phyloP scores from a whole-genome alignment of 2,329 filamentous ascomycete species.

The Paracoccidioides brasiliensis region DNA sequence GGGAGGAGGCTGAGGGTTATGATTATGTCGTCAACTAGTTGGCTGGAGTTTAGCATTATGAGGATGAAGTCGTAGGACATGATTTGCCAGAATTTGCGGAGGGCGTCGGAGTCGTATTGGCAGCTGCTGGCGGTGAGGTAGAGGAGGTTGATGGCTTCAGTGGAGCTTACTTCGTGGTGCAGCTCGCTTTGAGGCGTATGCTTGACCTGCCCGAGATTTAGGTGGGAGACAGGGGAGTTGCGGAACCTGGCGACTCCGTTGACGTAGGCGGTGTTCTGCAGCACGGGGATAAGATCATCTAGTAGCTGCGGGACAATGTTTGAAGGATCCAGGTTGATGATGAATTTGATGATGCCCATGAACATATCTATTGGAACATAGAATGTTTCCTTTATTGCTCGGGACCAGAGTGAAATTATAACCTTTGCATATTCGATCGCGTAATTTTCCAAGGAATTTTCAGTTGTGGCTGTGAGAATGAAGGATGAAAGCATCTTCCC shows the following conservation, averaged over 20 bases:
- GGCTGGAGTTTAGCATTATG: conserved; percentile 45
- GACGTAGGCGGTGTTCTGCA: conserved; percentile 38
- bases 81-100: conserved; percentile 41
- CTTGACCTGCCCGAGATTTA: conserved; percentile 26
- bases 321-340: conserved; percentile 28
- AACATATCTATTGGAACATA: conserved; percentile 32
- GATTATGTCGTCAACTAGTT: conserved; percentile 43
- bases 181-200: conserved; percentile 31
- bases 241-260: conserved; percentile 41
- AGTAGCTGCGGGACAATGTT: conserved; percentile 26
- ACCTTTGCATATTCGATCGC: conserved; percentile 37
- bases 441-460: conserved; percentile 32
- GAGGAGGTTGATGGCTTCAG: conserved; percentile 42
- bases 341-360: conserved; percentile 27
- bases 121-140: conserved; percentile 39
- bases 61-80: conserved; percentile 46
- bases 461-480: conserved; percentile 39
- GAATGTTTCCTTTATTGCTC: conserved; percentile 42
- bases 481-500: conserved; percentile 39
- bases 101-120: conserved; percentile 29
- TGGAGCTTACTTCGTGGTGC: conserved; percentile 39
- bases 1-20: conserved; percentile 42
- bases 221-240: conserved; percentile 30
- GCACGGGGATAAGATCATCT: conserved; percentile 24
- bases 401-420: conserved; percentile 43